Conservation (phyloP, 805 yeast species). For the Candida broadrunensis region DNA sequence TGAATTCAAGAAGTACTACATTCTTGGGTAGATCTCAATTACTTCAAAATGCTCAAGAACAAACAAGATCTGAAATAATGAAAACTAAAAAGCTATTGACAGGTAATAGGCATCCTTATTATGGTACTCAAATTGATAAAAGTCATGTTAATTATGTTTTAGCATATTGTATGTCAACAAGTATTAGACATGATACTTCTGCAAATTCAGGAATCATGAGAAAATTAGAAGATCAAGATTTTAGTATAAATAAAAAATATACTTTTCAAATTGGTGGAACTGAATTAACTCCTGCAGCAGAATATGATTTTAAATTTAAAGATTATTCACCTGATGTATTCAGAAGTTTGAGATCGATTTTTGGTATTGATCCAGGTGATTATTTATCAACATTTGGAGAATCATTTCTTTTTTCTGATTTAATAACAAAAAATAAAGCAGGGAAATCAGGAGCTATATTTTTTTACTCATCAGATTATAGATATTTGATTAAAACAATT, state of each 20-base stretch:
- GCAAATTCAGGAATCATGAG: constrained; percentile 84
- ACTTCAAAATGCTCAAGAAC: not conserved
- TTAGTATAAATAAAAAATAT: constrained; percentile 67
- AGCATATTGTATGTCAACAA: constrained; percentile 97
- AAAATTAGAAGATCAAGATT: constrained; percentile 68
- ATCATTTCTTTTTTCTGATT: constrained; percentile 84
- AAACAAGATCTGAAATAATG: not conserved
- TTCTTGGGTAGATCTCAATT: not conserved
- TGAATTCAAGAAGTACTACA: not conserved
- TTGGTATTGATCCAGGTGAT: constrained; percentile 94
- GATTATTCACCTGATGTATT: constrained; percentile 96
- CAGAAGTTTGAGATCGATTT: constrained; percentile 72
- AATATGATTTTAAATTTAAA: constrained; percentile 93
- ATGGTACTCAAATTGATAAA: constrained; percentile 57
- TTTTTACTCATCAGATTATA: constrained; percentile 89
- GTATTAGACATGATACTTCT: constrained; percentile 92
- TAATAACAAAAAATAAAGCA: constrained; percentile 88
- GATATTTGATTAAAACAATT: constrained; percentile 93
- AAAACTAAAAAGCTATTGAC: not conserved
- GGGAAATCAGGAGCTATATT: constrained; percentile 97
- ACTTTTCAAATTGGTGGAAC: constrained; percentile 86
- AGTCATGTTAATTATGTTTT: constrained; percentile 91
- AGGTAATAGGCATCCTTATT: not conserved
- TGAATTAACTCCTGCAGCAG: constrained; percentile 88
- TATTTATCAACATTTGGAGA: constrained; percentile 90